Evolutionary conservation across 1,284 basidiomycete species (phyloP), one percentile per base, ranked within the genome.

Genomic region (Heterobasidion annosum): DNA sequence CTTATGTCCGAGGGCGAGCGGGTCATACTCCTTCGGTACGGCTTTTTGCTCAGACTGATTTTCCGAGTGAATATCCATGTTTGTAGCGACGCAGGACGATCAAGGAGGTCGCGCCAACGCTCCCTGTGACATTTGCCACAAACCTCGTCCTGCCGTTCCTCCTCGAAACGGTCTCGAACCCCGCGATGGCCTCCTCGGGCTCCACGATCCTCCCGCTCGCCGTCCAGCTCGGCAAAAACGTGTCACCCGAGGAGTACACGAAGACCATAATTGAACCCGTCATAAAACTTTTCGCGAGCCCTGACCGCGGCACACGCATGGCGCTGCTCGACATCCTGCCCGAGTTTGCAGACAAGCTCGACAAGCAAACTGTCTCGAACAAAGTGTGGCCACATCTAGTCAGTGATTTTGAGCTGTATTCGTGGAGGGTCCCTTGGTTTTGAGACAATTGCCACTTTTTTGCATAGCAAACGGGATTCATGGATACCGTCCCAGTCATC

Each of bases 341-440:
- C 1, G 85, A 93, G 58, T 98, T 93, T 66, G 82, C 81, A 1
- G 91, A 96, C 51, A 91, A 89, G 64, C 70, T 99, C 54, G 93
- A 97, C 65, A 85, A 87, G 65, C 88, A 86, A 68, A 82, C 77
- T 0, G 91, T 98, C 1, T 78, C 78, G 48, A 90, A 96, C 51
- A 92, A 91, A 66, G 80, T 99, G 12, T 99, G 95, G 85, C 95
- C 96, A 1, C 81, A 94, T 71, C 73, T 99, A 47, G 91, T 95
- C 57, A 56, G 84, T 67, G n/a, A n/a, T 25, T 6, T 6, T n/a
- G 19, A 19, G 18, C n/a, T 16, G 6, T 34, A 16, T 8, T 1
- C 16, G 0, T 32, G 13, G 16, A 18, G 2, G 1, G 34, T 2
- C 8, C 9, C 15, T 25, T 16, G 35, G 9, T 50, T 35, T 32